Evolutionary conservation across 306 rosid genomes (phyloP), one percentile per base, ranked within the genome.

Genomic region (Begonia masoniana): DNA sequence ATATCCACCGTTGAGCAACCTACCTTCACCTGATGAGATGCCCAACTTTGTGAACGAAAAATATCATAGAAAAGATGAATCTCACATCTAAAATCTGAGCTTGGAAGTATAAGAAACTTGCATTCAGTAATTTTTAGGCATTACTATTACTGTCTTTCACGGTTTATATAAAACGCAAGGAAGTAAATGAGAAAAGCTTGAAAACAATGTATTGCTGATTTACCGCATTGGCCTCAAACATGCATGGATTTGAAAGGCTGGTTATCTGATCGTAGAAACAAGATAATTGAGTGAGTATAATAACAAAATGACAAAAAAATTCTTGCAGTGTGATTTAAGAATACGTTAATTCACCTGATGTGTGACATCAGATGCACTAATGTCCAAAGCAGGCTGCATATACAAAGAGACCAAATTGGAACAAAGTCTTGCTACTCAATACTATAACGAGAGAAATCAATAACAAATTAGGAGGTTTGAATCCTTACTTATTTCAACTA

Each of bases 161-260:
- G 5, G 39, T 31, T 1, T 7, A 31, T 5, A 31, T 5, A 31
- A 31, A 31, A 31, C 1, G 9, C 39, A 5, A 21, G 24, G 24
- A 31, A 31, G 39, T 31, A 31, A 7, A 31, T 31, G 39, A 31
- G 55, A 11, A 47, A 48, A 14, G 6, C 42, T 46, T n/a, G 52
- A 45, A 17, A 19, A 57, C 43, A 57, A 10, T 49, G 52, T 6
- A 48, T 39, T n/a, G 31, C 12, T 50, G 41, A 10, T 70, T 74
- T 85, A 89, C 97, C 95, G 82, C 78, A 67, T 82, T 82, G 70
- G 91, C 97, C 71, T 82, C 85, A n/a, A 89, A 76, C 56, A 71
- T 52, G 59, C 97, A 94, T 60, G 97, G 95, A 71, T 89, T 89
- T 50, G 80, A 41, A 73, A 85, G 77, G 65, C 91, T 74, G 71